Conservation (phyloP, 495 filamentous ascomycete species). For the Physcia stellaris region DNA sequence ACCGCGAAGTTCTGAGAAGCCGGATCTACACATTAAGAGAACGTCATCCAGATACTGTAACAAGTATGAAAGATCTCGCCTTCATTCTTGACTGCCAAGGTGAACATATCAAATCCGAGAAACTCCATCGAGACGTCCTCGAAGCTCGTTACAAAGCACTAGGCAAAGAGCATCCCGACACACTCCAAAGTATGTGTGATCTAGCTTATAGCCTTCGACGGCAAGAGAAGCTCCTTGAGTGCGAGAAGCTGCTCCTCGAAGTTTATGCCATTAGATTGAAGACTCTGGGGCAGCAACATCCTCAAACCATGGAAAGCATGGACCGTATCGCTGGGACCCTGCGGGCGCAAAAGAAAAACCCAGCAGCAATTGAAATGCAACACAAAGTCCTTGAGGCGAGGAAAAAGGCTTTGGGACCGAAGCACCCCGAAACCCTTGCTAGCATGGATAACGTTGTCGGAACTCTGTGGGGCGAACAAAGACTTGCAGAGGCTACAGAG, state of each 20-base stretch:
- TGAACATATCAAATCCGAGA: neutral
- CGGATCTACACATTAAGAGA: neutral
- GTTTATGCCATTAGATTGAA: neutral
- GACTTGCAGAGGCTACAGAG: neutral
- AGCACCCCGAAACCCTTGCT: neutral
- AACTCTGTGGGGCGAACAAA: neutral
- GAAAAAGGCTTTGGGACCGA: neutral
- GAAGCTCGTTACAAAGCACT: neutral
- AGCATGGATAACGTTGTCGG: neutral
- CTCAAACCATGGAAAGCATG: neutral
- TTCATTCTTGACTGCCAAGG: neutral
- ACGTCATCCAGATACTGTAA: neutral
- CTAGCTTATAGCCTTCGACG: neutral
- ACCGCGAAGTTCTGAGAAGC: neutral
- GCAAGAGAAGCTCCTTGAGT: neutral
- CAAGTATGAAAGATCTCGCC: neutral
- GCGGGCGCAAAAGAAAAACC: neutral
- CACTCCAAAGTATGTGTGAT: neutral
- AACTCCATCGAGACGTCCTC: neutral
- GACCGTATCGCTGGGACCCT: neutral
- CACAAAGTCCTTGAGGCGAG: neutral
- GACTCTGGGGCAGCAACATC: neutral
- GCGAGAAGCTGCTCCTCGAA: neutral
- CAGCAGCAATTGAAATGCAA: neutral
- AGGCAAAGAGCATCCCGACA: neutral